A percentile compares a stretch with the other conserved stretches of the same genome.
Evolutionary conservation across 345 rosid species (phyloP).

Genomic region (Acer saccharum): DNA sequence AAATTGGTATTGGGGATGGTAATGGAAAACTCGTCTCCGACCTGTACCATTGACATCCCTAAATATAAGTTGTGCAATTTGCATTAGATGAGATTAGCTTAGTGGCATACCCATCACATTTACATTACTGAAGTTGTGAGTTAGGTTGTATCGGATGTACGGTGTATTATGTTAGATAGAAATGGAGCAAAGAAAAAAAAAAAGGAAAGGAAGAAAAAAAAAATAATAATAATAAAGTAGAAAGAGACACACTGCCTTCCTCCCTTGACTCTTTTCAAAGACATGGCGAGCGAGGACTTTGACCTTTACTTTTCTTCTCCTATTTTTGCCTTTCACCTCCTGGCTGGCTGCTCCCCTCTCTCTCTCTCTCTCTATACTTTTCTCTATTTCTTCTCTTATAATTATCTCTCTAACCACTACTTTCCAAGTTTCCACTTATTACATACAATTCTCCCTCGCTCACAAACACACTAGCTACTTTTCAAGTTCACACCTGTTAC

Average conservation of each 20-base stretch:
- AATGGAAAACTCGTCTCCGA: too few relatives aligned
- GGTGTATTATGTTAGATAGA: neutral
- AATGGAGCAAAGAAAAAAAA: neutral
- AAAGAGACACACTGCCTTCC: constrained; percentile 33
- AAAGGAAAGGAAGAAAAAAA: too few relatives aligned
- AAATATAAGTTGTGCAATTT: too few relatives aligned
- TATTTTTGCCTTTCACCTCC: neutral
- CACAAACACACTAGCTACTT: neutral
- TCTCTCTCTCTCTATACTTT: neutral
- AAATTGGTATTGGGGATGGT: too few relatives aligned
- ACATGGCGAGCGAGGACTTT: constrained; percentile 44
- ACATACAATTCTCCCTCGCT: constrained; percentile 4
- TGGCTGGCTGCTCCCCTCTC: constrained; percentile 22
- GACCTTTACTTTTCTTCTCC: constrained; percentile 50
- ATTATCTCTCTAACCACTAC: constrained; percentile 16
- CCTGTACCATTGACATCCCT: too few relatives aligned
- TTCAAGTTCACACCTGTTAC: too few relatives aligned
- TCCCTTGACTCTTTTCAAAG: constrained; percentile 56
- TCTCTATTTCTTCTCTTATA: neutral
- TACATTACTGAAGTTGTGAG: too few relatives aligned
- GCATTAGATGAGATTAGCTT: too few relatives aligned
- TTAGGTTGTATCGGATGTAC: too few relatives aligned
- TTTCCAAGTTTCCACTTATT: constrained; percentile 11
- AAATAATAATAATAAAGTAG: neutral
- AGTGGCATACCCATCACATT: too few relatives aligned